Evolutionary conservation across 768 basidiomycete species (phyloP).

Genomic region (Kwoniella newhampshirensis): DNA sequence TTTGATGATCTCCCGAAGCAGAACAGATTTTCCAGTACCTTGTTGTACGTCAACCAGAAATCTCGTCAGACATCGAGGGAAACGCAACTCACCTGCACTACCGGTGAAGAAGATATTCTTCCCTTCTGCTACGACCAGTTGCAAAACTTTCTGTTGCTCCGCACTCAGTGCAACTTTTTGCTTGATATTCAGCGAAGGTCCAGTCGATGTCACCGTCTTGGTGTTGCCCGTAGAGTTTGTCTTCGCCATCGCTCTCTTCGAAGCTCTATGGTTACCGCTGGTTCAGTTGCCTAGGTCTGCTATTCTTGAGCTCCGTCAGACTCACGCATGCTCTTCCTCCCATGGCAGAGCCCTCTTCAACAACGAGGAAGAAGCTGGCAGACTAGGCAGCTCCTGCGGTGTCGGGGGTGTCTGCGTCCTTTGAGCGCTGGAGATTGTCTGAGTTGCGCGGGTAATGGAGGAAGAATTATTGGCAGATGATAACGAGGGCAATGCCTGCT

Average conservation of each 20-base stretch:
- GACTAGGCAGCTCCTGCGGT: constrained; percentile 19
- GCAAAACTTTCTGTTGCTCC: constrained; percentile 82
- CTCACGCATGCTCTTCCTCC: constrained; percentile 38
- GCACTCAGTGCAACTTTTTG: constrained; percentile 68
- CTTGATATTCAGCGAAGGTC: constrained; percentile 49
- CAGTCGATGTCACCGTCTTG: constrained; percentile 13
- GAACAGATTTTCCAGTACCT: constrained; percentile 97
- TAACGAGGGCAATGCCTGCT: background rate
- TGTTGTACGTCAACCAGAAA: background rate
- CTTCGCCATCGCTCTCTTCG: constrained; percentile 17
- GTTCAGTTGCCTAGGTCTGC: no score
- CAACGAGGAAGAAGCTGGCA: constrained; percentile 5
- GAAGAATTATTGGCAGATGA: constrained; percentile 10
- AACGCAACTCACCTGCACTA: constrained; percentile 79
- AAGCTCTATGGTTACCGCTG: constrained; percentile 1
- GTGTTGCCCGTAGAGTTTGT: constrained; percentile 18
- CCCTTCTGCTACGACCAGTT: constrained; percentile 66
- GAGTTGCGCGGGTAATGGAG: background rate
- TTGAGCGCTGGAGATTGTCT: no score
- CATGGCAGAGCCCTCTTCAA: constrained; percentile 42
- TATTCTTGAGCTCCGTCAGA: no score
- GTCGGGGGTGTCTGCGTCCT: background rate
- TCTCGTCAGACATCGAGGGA: constrained; percentile 47
- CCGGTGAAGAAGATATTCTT: constrained; percentile 92
- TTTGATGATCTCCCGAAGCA: constrained; percentile 86